Evolutionary conservation across 2,329 filamentous ascomycete species (phyloP).

Genomic region (Fusarium fracticaudum): DNA sequence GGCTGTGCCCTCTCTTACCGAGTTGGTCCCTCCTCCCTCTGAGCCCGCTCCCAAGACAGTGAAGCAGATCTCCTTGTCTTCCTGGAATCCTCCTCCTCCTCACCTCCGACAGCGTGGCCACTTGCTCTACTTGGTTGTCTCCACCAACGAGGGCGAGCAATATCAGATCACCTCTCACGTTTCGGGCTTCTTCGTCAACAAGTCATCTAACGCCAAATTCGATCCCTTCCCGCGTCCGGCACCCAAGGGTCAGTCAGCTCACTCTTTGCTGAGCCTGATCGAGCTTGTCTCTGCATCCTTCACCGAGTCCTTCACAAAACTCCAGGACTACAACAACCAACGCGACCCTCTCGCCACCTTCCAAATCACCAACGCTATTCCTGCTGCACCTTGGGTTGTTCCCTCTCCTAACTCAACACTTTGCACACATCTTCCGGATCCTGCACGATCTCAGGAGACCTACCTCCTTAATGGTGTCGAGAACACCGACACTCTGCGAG

Average conservation of each 20-base stretch:
- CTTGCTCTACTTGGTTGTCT: slow-evolving; percentile 87
- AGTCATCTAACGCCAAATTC: slow-evolving; percentile 93
- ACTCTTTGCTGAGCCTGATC: slow-evolving; percentile 87
- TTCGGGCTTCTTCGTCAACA: slow-evolving; percentile 97
- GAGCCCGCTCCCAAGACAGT: slow-evolving; percentile 85
- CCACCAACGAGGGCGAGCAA: slow-evolving; percentile 94
- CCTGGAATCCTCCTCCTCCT: slow-evolving; percentile 97
- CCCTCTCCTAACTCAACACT: slow-evolving; percentile 71
- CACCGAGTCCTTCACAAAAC: slow-evolving; percentile 74
- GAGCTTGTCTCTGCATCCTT: slow-evolving; percentile 86
- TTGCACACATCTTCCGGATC: slow-evolving; percentile 80
- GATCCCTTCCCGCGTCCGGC: slow-evolving; percentile 84
- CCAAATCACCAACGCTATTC: slow-evolving; percentile 94
- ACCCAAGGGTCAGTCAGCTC: slow-evolving; percentile 81
- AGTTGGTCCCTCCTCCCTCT: slow-evolving; percentile 74
- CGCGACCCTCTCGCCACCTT: slow-evolving; percentile 92
- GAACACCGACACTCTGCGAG: slow-evolving; percentile 90
- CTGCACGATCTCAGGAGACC: slow-evolving; percentile 90
- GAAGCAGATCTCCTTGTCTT: slow-evolving; percentile 86
- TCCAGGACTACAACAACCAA: slow-evolving; percentile 86
- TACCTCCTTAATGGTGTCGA: slow-evolving; percentile 91
- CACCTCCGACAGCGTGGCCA: slow-evolving; percentile 92
- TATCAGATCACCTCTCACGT: slow-evolving; percentile 93
- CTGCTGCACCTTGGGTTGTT: slow-evolving; percentile 91
- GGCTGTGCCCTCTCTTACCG: slow-evolving; percentile 72